Evolutionary conservation across 208 protist species (phyloP), one percentile per base, ranked within the genome.

Genomic region (Leishmania braziliensis): DNA sequence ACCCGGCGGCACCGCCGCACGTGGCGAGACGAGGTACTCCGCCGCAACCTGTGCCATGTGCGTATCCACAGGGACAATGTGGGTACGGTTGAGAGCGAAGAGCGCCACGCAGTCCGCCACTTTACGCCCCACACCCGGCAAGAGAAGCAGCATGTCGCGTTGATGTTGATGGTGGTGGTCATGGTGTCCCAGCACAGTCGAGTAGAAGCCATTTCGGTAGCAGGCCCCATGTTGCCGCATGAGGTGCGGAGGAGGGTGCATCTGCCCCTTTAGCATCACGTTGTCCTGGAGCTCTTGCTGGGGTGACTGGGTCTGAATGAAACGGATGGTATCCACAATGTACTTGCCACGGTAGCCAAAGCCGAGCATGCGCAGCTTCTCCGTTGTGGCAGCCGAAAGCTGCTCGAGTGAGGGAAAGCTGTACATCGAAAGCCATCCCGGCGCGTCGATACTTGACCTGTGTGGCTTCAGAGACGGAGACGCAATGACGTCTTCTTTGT

Each of bases 31-130:
- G 5, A 96, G 78, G 73, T 93, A 96, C 79, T 82, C 75, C 68
- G 81, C 78, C 0, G 95, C 93, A 8, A 96, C 78, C 77, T 97
- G 95, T 20, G 89, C 85, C 86, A 96, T 95, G 85, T 97, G 95
- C n/a, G 95, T 97, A 82, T 97, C 95, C 36, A 96, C 91, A n/a
- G 95, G 95, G 14, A 96, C 93, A 54, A 95, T 12, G 46, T 91
- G 81, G n/a, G 88, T 80, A 51, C 87, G 84, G 54, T 80, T 85
- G 23, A 95, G 84, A 3, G 87, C 86, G 66, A 97, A 97, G 43
- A 97, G 88, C 29, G 94, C 81, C 33, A 96, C 86, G 78, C 95
- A 97, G 77, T 97, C 95, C 0, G 93, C 90, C 60, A 97, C 92
- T 72, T 97, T 97, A 0, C 95, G 84, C 5, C 95, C 95, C 3